Conservation (phyloP, 2,329 filamentous ascomycete species). For the Clarireedia paspali region DNA sequence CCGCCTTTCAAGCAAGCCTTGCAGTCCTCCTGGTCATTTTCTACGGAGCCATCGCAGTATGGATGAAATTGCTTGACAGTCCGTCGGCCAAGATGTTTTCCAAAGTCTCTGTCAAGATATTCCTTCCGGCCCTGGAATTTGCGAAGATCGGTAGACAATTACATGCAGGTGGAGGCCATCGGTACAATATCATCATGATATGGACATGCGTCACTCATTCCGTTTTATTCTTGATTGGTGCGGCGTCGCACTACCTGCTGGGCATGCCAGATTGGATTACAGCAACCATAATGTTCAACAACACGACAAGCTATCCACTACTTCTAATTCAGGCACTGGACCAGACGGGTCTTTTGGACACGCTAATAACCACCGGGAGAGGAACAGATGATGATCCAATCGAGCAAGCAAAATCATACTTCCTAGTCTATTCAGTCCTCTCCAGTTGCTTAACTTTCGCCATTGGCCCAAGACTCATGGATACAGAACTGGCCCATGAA, state of each 20-base stretch:
- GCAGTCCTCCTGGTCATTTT: constrained; percentile 40
- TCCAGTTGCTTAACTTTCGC: constrained; percentile 57
- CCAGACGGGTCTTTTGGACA: constrained; percentile 43
- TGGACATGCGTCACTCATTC: constrained; percentile 37
- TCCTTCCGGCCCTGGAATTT: constrained; percentile 39
- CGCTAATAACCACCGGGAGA: constrained; percentile 36
- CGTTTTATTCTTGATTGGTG: constrained; percentile 35
- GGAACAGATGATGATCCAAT: constrained; percentile 41
- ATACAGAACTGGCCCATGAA: constrained; percentile 34
- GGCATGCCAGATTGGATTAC: constrained; percentile 40
- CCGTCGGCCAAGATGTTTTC: constrained; percentile 35
- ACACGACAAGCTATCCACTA: constrained; percentile 40
- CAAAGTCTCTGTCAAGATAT: constrained; percentile 39
- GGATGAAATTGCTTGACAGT: constrained; percentile 32
- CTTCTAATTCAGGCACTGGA: constrained; percentile 34
- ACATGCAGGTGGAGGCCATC: constrained; percentile 30
- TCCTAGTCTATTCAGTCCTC: constrained; percentile 57
- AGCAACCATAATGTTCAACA: constrained; percentile 41
- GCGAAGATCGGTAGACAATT: constrained; percentile 38
- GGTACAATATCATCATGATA: constrained; percentile 33
- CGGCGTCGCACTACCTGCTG: constrained; percentile 31
- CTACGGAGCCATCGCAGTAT: constrained; percentile 36
- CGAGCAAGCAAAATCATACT: constrained; percentile 55
- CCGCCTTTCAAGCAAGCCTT: constrained; percentile 39
- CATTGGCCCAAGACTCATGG: constrained; percentile 51